Evolutionary conservation across 73 alveolate genomes (phyloP).

Genomic region (Tetrahymena thermophila): DNA sequence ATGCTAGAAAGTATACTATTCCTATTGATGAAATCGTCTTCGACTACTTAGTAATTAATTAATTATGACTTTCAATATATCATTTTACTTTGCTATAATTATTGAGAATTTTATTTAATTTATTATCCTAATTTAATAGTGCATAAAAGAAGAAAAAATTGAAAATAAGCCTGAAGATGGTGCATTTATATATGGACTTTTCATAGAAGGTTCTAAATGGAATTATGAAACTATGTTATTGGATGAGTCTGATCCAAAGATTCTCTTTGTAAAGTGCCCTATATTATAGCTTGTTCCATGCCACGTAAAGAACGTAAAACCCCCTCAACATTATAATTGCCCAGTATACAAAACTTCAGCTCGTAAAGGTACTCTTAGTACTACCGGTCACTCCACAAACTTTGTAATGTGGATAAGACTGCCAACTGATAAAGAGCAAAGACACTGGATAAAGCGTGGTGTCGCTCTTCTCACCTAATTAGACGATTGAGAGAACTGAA

Average conservation of each 20-base stretch:
- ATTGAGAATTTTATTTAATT: neutral
- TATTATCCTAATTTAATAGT: neutral
- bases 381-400: constrained; percentile 98
- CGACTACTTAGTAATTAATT: constrained; percentile 82
- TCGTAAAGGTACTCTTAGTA: constrained; percentile 86
- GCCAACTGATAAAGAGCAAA: constrained; percentile 71
- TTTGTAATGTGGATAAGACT: constrained; percentile 82
- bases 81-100: too few relatives aligned
- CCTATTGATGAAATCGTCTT: constrained; percentile 97
- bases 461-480: constrained; percentile 89
- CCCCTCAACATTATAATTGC: constrained; percentile 74
- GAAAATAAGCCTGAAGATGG: constrained; percentile 93
- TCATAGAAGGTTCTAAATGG: constrained; percentile 98
- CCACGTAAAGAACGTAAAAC: constrained; percentile 72
- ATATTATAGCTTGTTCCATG: constrained; percentile 93
- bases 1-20: constrained; percentile 94
- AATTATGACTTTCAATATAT: too few relatives aligned
- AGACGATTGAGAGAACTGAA: constrained; percentile 64
- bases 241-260: constrained; percentile 94
- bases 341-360: constrained; percentile 82
- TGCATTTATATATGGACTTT: constrained; percentile 90
- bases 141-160: constrained; percentile 52
- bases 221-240: constrained; percentile 74
- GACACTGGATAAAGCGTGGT: constrained; percentile 97
- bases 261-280: constrained; percentile 96